These are phyloP conservation scores for Clitopilus passeckerianus DNA, from an alignment of 768 basidiomycete species.

Conservation along the genomic window DNA sequence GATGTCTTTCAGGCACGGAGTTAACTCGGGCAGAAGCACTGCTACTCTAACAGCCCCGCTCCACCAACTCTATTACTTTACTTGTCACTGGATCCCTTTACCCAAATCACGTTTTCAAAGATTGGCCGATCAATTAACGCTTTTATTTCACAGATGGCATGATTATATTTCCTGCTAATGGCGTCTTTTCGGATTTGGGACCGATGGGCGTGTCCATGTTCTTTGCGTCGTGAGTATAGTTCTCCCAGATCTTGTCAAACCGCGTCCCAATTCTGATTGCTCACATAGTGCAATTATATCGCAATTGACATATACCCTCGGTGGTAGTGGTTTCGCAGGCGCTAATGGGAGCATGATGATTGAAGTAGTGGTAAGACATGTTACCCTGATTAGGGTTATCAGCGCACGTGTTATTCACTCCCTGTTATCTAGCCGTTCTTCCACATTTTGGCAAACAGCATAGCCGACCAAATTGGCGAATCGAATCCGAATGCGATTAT, in stretches of 20 bases:
- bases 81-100: not conserved
- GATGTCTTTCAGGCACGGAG: not conserved
- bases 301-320: slow-evolving; percentile 80
- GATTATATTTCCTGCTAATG: slow-evolving; percentile 88
- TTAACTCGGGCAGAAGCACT: not conserved
- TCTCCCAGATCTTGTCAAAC: too few relatives aligned
- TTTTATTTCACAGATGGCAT: slow-evolving; percentile 66
- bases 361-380: slow-evolving; percentile 75
- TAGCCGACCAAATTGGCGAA: slow-evolving; percentile 68
- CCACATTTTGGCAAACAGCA: slow-evolving; percentile 81
- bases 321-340: slow-evolving; percentile 85
- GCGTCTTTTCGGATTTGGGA: slow-evolving; percentile 77
- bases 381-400: slow-evolving; percentile 10
- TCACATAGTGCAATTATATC: slow-evolving; percentile 60
- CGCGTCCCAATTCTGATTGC: not conserved
- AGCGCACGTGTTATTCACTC: not conserved
- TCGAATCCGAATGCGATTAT: slow-evolving; percentile 66
- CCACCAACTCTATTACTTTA: not conserved
- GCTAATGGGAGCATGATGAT: slow-evolving; percentile 99
- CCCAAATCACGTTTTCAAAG: not conserved
- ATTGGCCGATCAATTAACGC: not conserved
- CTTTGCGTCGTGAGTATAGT: slow-evolving; percentile 66
- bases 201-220: slow-evolving; percentile 94
- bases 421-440: slow-evolving; percentile 75
- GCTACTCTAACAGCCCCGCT: not conserved